Percentiles rank a stretch among this genome's conserved stretches.
phyloP scores from a whole-genome alignment of 106 monocot species.

The Xerophyta viscosa region DNA sequence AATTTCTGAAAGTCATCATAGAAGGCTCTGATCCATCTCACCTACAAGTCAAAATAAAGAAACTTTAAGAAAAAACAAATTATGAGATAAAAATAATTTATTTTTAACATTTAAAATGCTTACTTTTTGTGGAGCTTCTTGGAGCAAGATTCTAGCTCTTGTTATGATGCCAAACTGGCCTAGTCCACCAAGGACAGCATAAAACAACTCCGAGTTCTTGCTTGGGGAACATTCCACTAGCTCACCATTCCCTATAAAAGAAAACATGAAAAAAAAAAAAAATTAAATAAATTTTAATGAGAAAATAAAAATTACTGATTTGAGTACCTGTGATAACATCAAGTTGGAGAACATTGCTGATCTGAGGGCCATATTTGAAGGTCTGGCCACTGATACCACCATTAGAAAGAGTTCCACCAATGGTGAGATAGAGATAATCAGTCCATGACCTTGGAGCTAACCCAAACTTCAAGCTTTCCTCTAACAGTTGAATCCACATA shows the following conservation, averaged over 20 bases:
- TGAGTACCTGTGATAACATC: constrained; percentile 72
- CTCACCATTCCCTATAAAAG: constrained; percentile 44
- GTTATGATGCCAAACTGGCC: constrained; percentile 72
- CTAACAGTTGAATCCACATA: constrained; percentile 63
- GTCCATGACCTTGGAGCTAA: constrained; percentile 87
- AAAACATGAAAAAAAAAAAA: not conserved
- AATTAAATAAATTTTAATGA: not conserved
- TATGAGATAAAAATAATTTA: not conserved
- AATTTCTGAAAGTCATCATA: constrained; percentile 13
- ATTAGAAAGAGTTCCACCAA: constrained; percentile 87
- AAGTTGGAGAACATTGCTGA: constrained; percentile 69
- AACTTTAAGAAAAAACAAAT: not conserved
- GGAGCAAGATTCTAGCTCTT: constrained; percentile 48
- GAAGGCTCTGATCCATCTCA: not conserved
- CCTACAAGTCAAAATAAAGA: not conserved
- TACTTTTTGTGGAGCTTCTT: constrained; percentile 45
- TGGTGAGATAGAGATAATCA: constrained; percentile 69
- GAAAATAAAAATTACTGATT: not conserved
- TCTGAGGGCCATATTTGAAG: constrained; percentile 82
- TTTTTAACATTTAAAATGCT: not conserved
- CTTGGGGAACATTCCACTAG: constrained; percentile 39
- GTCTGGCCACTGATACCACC: constrained; percentile 85
- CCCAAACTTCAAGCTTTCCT: constrained; percentile 49
- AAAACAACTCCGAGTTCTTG: constrained; percentile 36
- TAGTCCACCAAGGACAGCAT: constrained; percentile 51